These are phyloP conservation scores for Phialophora macrospora DNA, from an alignment of 2,329 filamentous ascomycete species.

Conservation along the genomic window DNA sequence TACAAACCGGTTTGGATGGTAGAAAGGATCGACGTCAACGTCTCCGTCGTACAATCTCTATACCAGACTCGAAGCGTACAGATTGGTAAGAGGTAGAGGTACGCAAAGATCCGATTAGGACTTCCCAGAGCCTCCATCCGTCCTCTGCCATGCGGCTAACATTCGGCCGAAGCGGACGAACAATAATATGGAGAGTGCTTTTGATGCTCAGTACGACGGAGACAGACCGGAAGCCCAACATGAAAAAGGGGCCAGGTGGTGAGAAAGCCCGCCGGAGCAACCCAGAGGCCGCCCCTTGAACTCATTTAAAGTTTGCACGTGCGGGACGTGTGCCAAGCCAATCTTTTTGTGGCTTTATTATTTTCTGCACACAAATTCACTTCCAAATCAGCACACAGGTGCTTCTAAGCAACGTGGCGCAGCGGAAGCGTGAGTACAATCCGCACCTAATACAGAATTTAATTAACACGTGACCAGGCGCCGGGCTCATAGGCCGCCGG, in stretches of 20 bases:
- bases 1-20: neutral
- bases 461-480: slow-evolving; percentile 32
- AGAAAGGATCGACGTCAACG: neutral
- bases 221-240: neutral
- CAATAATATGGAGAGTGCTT: neutral
- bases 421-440: slow-evolving; percentile 47
- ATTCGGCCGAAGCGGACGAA: slow-evolving; percentile 19
- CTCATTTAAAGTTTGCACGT: neutral
- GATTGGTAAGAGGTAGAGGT: neutral
- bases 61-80: neutral
- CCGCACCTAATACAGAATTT: too few relatives aligned
- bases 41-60: neutral
- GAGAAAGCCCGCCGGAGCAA: slow-evolving; percentile 12
- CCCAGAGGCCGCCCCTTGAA: neutral
- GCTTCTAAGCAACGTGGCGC: slow-evolving; percentile 47
- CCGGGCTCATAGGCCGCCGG: slow-evolving; percentile 46
- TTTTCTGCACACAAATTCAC: neutral
- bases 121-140: slow-evolving; percentile 4
- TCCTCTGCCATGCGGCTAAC: neutral
- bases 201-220: neutral
- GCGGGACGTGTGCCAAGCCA: neutral
- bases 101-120: slow-evolving; percentile 1
- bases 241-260: too few relatives aligned
- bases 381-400: slow-evolving; percentile 20
- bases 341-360: neutral